These are phyloP conservation scores for Fallopia convolvulus DNA, from an alignment of 148 eudicot species.

Conservation along the genomic window DNA sequence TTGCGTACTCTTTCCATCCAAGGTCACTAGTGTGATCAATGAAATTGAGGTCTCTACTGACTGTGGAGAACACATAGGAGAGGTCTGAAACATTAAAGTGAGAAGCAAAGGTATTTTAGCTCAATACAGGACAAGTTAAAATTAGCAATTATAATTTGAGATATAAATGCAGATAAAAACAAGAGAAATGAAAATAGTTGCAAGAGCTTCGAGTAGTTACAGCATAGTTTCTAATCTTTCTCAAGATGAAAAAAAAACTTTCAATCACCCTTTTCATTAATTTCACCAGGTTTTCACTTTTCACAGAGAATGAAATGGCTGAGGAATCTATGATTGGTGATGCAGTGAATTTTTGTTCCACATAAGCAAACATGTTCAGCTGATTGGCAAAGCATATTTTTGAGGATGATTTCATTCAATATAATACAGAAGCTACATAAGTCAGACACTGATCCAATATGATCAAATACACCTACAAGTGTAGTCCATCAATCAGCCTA, in stretches of 20 bases:
- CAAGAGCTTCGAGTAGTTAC: neutral
- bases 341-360: neutral
- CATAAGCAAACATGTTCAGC: neutral
- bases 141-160: neutral
- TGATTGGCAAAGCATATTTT: neutral
- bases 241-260: neutral
- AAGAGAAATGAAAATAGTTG: neutral
- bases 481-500: neutral
- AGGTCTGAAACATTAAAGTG: constrained; percentile 47
- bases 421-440: neutral
- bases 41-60: constrained; percentile 75
- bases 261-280: neutral
- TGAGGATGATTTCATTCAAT: neutral
- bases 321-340: neutral
- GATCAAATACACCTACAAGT: neutral
- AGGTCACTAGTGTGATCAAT: constrained; percentile 91
- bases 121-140: neutral
- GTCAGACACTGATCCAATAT: neutral
- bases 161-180: too few relatives aligned
- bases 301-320: neutral
- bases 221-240: neutral
- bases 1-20: constrained; percentile 92
- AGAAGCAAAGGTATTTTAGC: constrained; percentile 9
- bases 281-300: neutral
- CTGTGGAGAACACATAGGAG: constrained; percentile 67